Evolutionary conservation across 305 asterid genomes (phyloP).

Genomic region (Fraxinus ornus): DNA sequence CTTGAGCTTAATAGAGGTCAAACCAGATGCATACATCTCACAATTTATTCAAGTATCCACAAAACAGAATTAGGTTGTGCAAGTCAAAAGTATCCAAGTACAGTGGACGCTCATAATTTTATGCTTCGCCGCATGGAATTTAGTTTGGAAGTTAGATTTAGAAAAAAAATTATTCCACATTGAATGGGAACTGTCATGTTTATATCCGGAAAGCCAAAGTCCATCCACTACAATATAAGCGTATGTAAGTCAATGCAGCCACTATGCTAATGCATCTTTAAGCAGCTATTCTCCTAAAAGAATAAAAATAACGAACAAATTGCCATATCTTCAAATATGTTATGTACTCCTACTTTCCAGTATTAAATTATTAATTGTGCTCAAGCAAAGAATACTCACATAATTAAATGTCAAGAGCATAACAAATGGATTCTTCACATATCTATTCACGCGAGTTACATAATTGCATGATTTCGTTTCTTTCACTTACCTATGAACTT

Average conservation of each 20-base stretch:
- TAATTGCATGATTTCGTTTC: background rate
- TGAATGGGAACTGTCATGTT: background rate
- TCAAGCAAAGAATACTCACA: background rate
- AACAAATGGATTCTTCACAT: conserved; percentile 15
- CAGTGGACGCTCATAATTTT: background rate
- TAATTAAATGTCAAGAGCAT: conserved; percentile 3
- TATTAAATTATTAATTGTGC: background rate
- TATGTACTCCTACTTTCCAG: background rate
- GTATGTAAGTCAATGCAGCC: background rate
- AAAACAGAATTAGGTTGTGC: background rate
- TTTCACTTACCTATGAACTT: conserved; percentile 60
- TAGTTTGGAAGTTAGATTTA: background rate
- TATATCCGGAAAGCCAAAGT: background rate
- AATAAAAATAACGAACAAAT: background rate
- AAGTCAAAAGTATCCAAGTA: background rate
- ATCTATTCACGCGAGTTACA: background rate
- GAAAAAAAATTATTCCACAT: background rate
- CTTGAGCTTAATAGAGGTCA: background rate
- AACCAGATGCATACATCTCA: background rate
- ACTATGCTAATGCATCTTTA: background rate
- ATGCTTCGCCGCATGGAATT: background rate
- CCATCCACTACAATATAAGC: background rate
- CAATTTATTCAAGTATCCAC: background rate
- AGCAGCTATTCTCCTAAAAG: background rate
- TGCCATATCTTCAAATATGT: background rate